Evolutionary conservation across 2,329 filamentous ascomycete genomes (phyloP).

Genomic region (Pseudonectria foliicola): DNA sequence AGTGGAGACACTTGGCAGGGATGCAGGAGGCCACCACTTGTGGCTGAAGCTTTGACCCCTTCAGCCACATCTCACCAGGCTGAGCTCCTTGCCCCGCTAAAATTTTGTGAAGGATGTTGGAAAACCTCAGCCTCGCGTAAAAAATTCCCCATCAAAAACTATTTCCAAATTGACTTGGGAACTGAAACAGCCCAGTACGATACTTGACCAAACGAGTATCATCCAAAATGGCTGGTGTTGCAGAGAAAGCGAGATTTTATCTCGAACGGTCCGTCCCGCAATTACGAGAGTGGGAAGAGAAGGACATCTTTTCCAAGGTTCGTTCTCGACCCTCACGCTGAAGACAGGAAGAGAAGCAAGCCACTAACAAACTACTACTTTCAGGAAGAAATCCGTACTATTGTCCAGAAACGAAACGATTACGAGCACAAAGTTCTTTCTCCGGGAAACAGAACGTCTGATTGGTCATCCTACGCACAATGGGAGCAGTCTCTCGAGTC

Average conservation of each 20-base stretch:
- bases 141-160: not conserved
- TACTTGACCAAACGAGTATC: not conserved
- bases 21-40: not conserved
- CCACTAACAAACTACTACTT: constrained; percentile 6
- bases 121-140: not conserved
- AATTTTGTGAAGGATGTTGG: constrained; percentile 6
- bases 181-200: not conserved
- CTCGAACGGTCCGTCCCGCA: constrained; percentile 89
- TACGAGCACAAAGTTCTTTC: constrained; percentile 89
- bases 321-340: constrained; percentile 12
- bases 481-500: constrained; percentile 65
- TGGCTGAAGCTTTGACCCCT: not conserved
- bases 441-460: constrained; percentile 65
- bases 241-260: constrained; percentile 92
- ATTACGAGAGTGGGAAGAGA: constrained; percentile 84
- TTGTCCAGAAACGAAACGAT: constrained; percentile 84
- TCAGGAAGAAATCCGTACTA: constrained; percentile 81
- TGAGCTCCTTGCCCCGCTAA: constrained; percentile 11
- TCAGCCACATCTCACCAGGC: constrained; percentile 4
- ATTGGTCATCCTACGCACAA: constrained; percentile 77
- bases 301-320: constrained; percentile 81
- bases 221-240: constrained; percentile 66
- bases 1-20: constrained; percentile 11
- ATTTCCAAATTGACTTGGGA: not conserved
- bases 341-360: not conserved